phyloP scores from a whole-genome alignment of 495 filamentous ascomycete species.

The Penicillium odoratum region DNA sequence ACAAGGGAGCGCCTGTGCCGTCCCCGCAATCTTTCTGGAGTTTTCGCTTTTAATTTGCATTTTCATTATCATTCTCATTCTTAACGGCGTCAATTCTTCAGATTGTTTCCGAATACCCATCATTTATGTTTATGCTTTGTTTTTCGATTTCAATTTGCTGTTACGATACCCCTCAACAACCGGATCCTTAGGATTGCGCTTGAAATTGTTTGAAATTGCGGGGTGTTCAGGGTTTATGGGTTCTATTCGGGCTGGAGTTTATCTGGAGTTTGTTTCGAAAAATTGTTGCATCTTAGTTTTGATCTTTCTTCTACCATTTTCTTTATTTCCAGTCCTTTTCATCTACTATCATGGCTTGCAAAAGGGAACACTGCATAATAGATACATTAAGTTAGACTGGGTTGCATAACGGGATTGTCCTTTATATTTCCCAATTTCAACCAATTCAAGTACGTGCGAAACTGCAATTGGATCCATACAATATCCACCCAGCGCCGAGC shows the following conservation, averaged over 20 bases:
- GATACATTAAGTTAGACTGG: no score
- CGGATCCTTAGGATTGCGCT: neutral
- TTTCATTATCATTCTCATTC: neutral
- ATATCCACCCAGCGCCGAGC: no score
- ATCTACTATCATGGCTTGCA: neutral
- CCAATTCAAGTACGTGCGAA: no score
- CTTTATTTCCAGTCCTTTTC: neutral
- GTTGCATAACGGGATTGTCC: no score
- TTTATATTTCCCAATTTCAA: no score
- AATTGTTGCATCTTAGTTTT: neutral
- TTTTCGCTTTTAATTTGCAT: neutral
- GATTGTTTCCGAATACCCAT: neutral
- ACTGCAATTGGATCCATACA: no score
- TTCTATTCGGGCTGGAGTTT: neutral
- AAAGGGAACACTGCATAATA: neutral
- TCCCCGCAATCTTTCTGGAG: neutral
- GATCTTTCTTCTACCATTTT: neutral
- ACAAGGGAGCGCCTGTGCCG: constrained; percentile 14
- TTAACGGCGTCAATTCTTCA: neutral
- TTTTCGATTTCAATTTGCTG: neutral
- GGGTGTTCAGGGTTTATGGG: neutral
- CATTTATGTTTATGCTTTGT: neutral
- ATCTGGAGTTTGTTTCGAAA: neutral
- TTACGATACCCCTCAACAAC: neutral
- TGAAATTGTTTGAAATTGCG: neutral